Percentiles rank a stretch among this genome's conserved stretches.
Evolutionary conservation across 257 asterid genomes (phyloP).

Genomic region (Apocynum venetum): DNA sequence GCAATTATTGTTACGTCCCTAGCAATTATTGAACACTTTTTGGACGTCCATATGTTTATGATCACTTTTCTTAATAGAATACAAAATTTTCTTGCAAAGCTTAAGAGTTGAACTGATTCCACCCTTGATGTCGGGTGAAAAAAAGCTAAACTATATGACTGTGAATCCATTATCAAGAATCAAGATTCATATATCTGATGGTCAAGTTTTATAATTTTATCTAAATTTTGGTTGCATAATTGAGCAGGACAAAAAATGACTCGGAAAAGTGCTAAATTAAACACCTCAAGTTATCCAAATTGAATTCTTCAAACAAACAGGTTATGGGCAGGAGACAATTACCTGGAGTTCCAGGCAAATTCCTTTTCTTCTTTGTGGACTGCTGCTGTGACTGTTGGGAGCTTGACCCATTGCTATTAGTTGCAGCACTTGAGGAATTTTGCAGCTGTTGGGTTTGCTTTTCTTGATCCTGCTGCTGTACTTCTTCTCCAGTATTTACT

Average conservation of each 20-base stretch:
- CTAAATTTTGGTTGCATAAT: too few species aligned
- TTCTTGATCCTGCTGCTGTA: slow-evolving; percentile 21
- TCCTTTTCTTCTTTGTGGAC: slow-evolving; percentile 37
- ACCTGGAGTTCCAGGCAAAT: slow-evolving; percentile 49
- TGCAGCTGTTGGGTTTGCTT: slow-evolving; percentile 7
- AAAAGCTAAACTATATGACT: too few species aligned
- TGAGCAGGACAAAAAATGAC: too few species aligned
- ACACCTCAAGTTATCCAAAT: too few species aligned
- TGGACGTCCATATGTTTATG: background rate
- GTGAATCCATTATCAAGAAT: background rate
- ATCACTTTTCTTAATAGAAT: background rate
- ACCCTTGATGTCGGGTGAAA: too few species aligned
- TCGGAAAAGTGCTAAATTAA: too few species aligned
- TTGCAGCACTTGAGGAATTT: background rate
- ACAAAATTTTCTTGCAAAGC: too few species aligned
- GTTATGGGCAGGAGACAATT: background rate
- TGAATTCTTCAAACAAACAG: too few species aligned
- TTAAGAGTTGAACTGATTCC: too few species aligned
- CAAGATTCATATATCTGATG: too few species aligned
- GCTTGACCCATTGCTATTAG: slow-evolving; percentile 30
- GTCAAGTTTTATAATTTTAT: too few species aligned
- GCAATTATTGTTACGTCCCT: slow-evolving; percentile 32
- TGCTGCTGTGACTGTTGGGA: slow-evolving; percentile 29
- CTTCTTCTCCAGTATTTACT: slow-evolving; percentile 36
- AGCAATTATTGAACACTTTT: slow-evolving; percentile 56